Conservation (phyloP, 2,329 filamentous ascomycete genomes). For the Fusarium praegraminearum region DNA sequence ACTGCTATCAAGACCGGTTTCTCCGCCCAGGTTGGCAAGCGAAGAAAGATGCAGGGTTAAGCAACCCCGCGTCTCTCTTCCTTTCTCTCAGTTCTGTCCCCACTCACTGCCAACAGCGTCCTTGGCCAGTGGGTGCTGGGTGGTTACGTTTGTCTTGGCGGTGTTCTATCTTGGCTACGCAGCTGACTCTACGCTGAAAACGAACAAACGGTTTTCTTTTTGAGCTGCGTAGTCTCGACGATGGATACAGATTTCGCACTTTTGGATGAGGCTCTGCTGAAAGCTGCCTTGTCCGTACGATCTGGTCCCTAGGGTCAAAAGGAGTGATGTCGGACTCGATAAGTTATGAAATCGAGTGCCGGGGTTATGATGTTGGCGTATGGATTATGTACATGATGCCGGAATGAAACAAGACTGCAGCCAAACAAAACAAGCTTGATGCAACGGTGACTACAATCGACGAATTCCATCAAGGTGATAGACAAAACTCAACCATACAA, state of each 20-base stretch:
- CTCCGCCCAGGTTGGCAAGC: conserved; percentile 98
- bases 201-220: conserved; percentile 8
- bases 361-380: conserved; percentile 45
- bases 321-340: conserved; percentile 34
- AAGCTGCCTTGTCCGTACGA: conserved; percentile 28
- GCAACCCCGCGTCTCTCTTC: conserved; percentile 17
- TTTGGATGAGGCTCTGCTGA: conserved; percentile 36
- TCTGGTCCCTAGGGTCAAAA: conserved; percentile 40
- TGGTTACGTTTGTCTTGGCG: conserved; percentile 16
- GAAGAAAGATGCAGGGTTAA: conserved; percentile 93
- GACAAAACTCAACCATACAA: neutral
- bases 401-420: conserved; percentile 47
- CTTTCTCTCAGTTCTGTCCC: conserved; percentile 17
- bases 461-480: neutral
- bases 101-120: conserved; percentile 8
- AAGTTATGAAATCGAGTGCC: conserved; percentile 35
- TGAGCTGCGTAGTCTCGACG: conserved; percentile 15
- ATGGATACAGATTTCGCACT: conserved; percentile 38
- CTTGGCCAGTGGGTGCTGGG: conserved; percentile 23
- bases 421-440: neutral
- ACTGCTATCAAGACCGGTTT: conserved; percentile 99
- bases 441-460: neutral
- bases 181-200: conserved; percentile 9
- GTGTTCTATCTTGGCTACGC: conserved; percentile 24
- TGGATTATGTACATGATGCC: conserved; percentile 48